Percentiles rank a stretch among this genome's conserved stretches.
phyloP scores from a whole-genome alignment of 352 stramenopile genomes.

The Globisporangium alternatum region DNA sequence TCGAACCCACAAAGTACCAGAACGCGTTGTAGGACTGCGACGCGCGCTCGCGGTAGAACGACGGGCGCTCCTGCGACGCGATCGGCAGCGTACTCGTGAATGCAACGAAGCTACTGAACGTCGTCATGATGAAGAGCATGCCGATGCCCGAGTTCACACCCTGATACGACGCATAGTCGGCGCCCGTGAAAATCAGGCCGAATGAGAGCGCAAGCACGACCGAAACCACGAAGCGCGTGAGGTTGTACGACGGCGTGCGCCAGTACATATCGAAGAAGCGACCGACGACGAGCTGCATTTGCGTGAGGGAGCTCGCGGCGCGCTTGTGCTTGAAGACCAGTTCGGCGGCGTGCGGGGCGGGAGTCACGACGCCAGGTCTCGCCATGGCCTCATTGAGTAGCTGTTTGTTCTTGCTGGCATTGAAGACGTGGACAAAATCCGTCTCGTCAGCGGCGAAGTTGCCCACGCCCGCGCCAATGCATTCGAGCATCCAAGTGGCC shows the following conservation, averaged over 20 bases:
- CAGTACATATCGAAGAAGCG: slow-evolving; percentile 29
- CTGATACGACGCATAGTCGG: slow-evolving; percentile 29
- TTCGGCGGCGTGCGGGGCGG: background rate
- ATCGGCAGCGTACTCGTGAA: slow-evolving; percentile 67
- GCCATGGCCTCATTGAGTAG: background rate
- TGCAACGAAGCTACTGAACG: slow-evolving; percentile 70
- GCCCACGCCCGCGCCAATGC: slow-evolving; percentile 24
- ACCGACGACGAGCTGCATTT: slow-evolving; percentile 22
- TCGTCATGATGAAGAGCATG: slow-evolving; percentile 59
- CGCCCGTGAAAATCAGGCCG: slow-evolving; percentile 26
- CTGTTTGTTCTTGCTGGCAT: slow-evolving; percentile 22
- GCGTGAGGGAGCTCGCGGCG: slow-evolving; percentile 4
- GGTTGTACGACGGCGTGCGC: slow-evolving; percentile 64
- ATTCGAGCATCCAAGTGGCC: slow-evolving; percentile 28
- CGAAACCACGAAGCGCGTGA: slow-evolving; percentile 39
- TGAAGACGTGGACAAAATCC: slow-evolving; percentile 43
- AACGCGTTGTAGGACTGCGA: slow-evolving; percentile 80
- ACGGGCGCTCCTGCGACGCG: slow-evolving; percentile 60
- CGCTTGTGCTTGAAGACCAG: slow-evolving; percentile 21
- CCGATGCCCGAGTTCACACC: slow-evolving; percentile 39
- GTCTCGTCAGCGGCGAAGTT: slow-evolving; percentile 15
- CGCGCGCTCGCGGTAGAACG: slow-evolving; percentile 48
- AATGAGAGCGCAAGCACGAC: slow-evolving; percentile 14
- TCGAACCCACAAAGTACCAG: slow-evolving; percentile 68
- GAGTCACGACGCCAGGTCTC: background rate